Conservation (phyloP, 2,329 filamentous ascomycete genomes). For the Phialophora verrucosa region DNA sequence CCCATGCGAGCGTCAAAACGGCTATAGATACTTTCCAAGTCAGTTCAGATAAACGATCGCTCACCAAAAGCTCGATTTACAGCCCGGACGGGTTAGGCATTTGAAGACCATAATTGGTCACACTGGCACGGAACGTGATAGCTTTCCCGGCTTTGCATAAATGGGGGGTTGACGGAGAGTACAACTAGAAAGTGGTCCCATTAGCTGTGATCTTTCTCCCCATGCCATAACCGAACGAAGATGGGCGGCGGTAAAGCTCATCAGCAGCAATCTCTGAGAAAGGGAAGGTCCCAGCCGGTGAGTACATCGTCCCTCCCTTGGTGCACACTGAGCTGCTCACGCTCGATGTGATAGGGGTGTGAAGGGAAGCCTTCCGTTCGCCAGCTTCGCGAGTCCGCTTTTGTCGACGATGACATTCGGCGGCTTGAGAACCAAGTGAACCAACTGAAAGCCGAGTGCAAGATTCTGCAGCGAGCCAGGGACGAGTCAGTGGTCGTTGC, state of each 20-base stretch:
- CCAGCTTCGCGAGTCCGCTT: conserved; percentile 1
- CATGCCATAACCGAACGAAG: conserved; percentile 5
- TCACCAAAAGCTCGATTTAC: conserved; percentile 16
- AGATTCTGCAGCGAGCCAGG: conserved; percentile 15
- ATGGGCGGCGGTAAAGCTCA: conserved; percentile 17
- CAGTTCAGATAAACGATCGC: conserved; percentile 7
- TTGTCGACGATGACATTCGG: conserved; percentile 13
- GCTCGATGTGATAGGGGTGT: conserved; percentile 1
- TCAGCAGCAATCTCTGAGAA: conserved; percentile 13
- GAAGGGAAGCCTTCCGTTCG: background rate
- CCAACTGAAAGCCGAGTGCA: conserved; percentile 16
- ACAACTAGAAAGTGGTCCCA: conserved; percentile 10
- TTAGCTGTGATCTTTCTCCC: conserved; percentile 2
- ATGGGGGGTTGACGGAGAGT: conserved; percentile 7
- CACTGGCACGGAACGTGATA: background rate
- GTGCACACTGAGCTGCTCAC: conserved; percentile 5
- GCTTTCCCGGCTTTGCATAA: conserved; percentile 10
- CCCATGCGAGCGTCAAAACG: background rate
- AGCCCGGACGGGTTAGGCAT: conserved; percentile 5
- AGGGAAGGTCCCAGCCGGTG: conserved; percentile 11
- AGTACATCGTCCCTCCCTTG: background rate
- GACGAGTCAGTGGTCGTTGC: conserved; percentile 12
- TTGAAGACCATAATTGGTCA: conserved; percentile 4
- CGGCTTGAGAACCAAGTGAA: conserved; percentile 14
- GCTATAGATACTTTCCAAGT: conserved; percentile 9